These are phyloP conservation scores for Brachypodium distachyon DNA, from an alignment of 202 grass and related monocot genomes.

Conservation along the genomic window DNA sequence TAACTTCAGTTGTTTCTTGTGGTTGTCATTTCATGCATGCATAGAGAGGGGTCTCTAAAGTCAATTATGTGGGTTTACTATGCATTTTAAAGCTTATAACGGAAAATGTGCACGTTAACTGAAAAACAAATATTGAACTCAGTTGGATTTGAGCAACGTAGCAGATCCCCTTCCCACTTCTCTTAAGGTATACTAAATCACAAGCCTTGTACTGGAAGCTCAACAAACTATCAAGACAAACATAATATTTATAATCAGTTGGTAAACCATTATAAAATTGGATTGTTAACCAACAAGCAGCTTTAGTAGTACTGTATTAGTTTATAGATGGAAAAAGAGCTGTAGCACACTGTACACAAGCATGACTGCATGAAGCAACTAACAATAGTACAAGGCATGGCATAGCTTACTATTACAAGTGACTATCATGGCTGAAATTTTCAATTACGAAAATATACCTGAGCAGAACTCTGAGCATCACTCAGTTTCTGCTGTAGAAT, in stretches of 20 bases:
- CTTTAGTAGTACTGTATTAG: not conserved
- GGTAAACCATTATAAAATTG: not conserved
- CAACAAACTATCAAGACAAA: not conserved
- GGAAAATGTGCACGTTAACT: not conserved
- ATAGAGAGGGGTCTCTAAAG: not conserved
- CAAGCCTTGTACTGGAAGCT: not conserved
- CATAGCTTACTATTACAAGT: not conserved
- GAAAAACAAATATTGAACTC: not conserved
- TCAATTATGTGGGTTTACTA: not conserved
- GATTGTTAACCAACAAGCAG: not conserved
- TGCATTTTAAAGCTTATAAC: not conserved
- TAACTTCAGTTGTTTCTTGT: not conserved
- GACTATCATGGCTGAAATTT: not conserved
- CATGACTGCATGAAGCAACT: not conserved
- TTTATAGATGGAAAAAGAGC: not conserved
- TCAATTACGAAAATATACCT: constrained; percentile 42
- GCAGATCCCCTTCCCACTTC: not conserved
- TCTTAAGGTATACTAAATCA: constrained; percentile 1
- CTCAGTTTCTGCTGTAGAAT: constrained; percentile 38
- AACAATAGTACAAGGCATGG: not conserved
- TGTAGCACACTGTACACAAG: constrained; percentile 4
- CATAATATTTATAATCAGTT: not conserved
- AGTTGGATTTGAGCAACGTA: not conserved
- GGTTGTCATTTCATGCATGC: not conserved
- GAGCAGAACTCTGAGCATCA: constrained; percentile 49